A percentile compares a stretch with the other conserved stretches of the same genome.
Evolutionary conservation across 1,284 basidiomycete genomes (phyloP).

Genomic region (Fistulinella staudtii): DNA sequence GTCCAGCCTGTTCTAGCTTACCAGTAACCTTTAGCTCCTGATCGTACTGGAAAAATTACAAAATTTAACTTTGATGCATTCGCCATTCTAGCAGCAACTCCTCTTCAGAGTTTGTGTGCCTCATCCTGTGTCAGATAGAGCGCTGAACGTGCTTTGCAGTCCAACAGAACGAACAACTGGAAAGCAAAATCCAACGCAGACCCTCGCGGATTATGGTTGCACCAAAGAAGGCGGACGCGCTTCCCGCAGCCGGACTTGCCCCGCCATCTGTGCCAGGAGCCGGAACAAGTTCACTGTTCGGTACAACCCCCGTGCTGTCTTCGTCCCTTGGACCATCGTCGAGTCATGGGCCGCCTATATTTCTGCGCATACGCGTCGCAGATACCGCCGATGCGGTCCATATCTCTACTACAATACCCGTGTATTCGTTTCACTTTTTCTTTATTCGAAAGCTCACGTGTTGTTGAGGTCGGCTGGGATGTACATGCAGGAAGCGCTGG

Average conservation of each 20-base stretch:
- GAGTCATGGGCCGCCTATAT: slow-evolving; percentile 74
- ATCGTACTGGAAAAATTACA: slow-evolving; percentile 78
- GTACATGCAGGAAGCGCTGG: slow-evolving; percentile 96
- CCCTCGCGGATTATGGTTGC: slow-evolving; percentile 65
- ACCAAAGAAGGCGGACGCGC: slow-evolving; percentile 50
- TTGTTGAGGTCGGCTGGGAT: slow-evolving; percentile 76
- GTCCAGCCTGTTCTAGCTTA: neutral
- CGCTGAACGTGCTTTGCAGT: slow-evolving; percentile 44
- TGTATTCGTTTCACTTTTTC: slow-evolving; percentile 49
- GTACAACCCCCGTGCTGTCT: slow-evolving; percentile 50
- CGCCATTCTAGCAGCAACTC: slow-evolving; percentile 76
- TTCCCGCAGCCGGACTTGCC: slow-evolving; percentile 22
- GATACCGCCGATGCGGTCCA: slow-evolving; percentile 77
- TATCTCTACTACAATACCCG: slow-evolving; percentile 82
- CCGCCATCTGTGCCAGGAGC: slow-evolving; percentile 21
- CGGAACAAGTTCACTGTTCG: slow-evolving; percentile 32
- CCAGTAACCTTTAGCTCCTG: slow-evolving; percentile 65
- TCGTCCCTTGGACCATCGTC: slow-evolving; percentile 63
- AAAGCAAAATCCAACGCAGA: slow-evolving; percentile 72
- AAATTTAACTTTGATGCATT: slow-evolving; percentile 93
- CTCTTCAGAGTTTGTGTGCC: slow-evolving; percentile 63
- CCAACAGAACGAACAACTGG: slow-evolving; percentile 76
- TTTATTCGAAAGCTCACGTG: neutral
- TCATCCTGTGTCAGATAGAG: neutral
- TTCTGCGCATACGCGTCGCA: slow-evolving; percentile 74